phyloP scores from a whole-genome alignment of 1,139 yeast species.

The Scheffersomyces segobiensis region DNA sequence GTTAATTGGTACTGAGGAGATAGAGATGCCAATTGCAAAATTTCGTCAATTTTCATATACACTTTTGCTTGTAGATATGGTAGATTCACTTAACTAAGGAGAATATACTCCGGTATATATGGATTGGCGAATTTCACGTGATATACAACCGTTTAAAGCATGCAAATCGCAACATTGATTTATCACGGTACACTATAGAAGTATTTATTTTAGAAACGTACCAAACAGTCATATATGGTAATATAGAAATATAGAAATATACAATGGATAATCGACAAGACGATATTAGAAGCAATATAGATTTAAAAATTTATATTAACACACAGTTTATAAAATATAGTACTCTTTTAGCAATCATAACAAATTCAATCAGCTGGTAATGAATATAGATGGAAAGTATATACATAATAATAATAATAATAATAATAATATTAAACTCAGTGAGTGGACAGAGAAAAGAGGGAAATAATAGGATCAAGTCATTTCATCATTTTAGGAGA shows the following conservation, averaged over 20 bases:
- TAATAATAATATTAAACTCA: not conserved
- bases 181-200: not conserved
- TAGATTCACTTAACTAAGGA: not conserved
- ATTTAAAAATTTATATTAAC: not conserved
- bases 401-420: not conserved
- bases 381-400: conserved; percentile 1
- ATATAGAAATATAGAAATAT: no score
- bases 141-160: not conserved
- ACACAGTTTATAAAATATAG: not conserved
- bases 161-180: not conserved
- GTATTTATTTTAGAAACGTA: no score
- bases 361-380: conserved; percentile 1
- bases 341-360: not conserved
- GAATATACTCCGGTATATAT: not conserved
- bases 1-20: not conserved
- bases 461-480: not conserved
- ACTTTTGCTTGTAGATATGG: not conserved
- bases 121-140: not conserved
- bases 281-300: not conserved
- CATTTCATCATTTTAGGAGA: not conserved
- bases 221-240: no score
- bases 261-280: no score
- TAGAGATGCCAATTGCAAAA: not conserved
- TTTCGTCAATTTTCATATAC: not conserved
- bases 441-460: not conserved